Percentiles rank a stretch among this genome's conserved stretches.
Evolutionary conservation across 2,329 filamentous ascomycete genomes (phyloP).

Genomic region (Trichoderma breve): DNA sequence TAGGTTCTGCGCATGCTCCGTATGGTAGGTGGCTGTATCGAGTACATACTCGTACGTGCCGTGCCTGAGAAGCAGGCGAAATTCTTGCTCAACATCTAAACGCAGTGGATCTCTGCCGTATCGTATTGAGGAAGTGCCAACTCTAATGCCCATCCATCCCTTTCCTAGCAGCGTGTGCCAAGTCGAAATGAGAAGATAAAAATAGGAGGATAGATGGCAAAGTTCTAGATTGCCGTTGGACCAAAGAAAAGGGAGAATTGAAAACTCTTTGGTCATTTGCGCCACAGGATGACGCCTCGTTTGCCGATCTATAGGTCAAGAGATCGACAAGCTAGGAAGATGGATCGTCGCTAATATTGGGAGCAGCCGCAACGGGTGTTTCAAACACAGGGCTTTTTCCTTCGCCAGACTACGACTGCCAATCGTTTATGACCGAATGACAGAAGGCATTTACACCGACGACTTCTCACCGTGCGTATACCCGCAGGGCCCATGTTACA

Average conservation of each 20-base stretch:
- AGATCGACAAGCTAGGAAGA: conserved; percentile 9
- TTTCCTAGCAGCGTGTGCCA: not conserved
- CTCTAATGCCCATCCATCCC: not conserved
- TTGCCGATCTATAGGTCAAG: conserved; percentile 1
- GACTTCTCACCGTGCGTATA: not conserved
- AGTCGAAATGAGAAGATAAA: not conserved
- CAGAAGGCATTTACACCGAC: not conserved
- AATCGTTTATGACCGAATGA: not conserved
- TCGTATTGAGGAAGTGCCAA: not conserved
- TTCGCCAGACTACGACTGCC: not conserved
- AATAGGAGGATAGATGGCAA: not conserved
- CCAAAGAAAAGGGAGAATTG: not conserved
- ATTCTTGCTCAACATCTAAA: not conserved
- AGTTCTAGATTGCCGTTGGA: not conserved
- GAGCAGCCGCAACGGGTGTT: conserved; percentile 14
- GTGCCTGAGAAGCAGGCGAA: not conserved
- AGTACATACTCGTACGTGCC: not conserved
- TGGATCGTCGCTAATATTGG: conserved; percentile 10
- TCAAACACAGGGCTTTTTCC: not conserved
- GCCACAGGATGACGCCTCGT: conserved; percentile 12
- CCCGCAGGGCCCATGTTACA: not conserved
- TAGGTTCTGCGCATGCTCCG: not conserved
- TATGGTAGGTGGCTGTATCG: not conserved
- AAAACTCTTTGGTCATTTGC: not conserved
- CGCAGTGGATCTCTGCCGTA: not conserved